These are phyloP conservation scores for Hymenoscyphus fructigenus DNA, from an alignment of 2,329 filamentous ascomycete species.

Conservation along the genomic window DNA sequence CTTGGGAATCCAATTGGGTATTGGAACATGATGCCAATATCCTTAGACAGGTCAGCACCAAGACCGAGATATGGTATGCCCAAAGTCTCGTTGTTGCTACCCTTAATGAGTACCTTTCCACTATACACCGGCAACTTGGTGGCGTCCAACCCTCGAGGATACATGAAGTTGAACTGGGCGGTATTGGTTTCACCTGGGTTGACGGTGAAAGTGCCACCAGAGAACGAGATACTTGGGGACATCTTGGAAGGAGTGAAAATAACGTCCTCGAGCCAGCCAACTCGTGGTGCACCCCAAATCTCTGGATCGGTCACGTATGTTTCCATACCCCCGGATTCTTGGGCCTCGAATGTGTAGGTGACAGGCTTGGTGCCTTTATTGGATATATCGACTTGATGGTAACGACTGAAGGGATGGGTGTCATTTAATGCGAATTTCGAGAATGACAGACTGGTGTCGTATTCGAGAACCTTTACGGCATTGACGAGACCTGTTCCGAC, in stretches of 20 bases:
- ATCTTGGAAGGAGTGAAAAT: constrained; percentile 4
- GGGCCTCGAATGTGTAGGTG: constrained; percentile 6
- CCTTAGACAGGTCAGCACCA: neutral
- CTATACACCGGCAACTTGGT: constrained; percentile 48
- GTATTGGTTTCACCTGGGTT: constrained; percentile 3
- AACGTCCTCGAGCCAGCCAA: constrained; percentile 6
- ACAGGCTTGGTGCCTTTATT: constrained; percentile 1
- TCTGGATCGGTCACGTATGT: constrained; percentile 2
- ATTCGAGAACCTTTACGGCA: constrained; percentile 4
- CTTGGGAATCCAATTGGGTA: too few species aligned
- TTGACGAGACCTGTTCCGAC: constrained; percentile 8
- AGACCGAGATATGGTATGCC: constrained; percentile 7
- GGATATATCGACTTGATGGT: constrained; percentile 6
- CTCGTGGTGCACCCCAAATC: neutral
- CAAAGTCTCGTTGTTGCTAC: constrained; percentile 34
- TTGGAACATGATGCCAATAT: too few species aligned
- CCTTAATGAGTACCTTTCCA: constrained; percentile 48
- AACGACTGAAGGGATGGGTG: constrained; percentile 8
- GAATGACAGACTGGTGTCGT: constrained; percentile 3
- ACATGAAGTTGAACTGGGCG: constrained; percentile 10
- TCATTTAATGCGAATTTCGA: constrained; percentile 5
- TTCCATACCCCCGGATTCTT: constrained; percentile 4
- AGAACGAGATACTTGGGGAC: constrained; percentile 1
- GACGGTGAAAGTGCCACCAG: constrained; percentile 2
- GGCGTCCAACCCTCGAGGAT: constrained; percentile 20